Evolutionary conservation across 2,329 filamentous ascomycete species (phyloP), one percentile per base, ranked within the genome.

Genomic region (Mycosphaerelloides madeirae): DNA sequence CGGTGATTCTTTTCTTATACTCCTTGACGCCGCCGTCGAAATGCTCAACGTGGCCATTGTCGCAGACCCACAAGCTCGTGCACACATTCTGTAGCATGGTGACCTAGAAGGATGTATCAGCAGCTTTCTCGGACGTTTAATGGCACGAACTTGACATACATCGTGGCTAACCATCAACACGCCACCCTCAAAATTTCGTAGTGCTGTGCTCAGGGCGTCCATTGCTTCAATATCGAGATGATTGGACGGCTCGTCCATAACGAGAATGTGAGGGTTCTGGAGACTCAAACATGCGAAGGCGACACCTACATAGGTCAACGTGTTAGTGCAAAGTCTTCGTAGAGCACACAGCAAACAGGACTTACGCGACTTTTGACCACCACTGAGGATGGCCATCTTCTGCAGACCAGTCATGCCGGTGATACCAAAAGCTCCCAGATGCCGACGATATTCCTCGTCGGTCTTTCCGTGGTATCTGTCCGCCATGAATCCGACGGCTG

Each of bases 131-230:
- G 6, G 11, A 25, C 22, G 13, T 25, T 19, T 41, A 12, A 16
- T 3, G 15, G 6, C 8, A 9, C 12, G 13, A 9, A 25, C 22
- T 25, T 25, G 22, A 25, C 18, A 36, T 25, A 25, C 34, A 65
- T 98, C 93, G 84, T 98, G 93, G 62, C 87, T 95, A 45, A 98
- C 93, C 89, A 98, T 97, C 60, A 98, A 74, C 44, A 98, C 90
- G 66, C 93, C 93, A 50, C 93, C 93, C 70, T 95, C 79, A 72
- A 97, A 98, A 53, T 83, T 80, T 57, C 81, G 78, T 57, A 98
- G 74, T 13, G 93, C 93, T 22, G 84, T 81, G 3, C 87, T 84
- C 41, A 98, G 75, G 9, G 93, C 58, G 67, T 98, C 93, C 93
- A 98, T 96, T 53, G 93, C 93, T 68, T 98, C 93, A 58, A 98